Evolutionary conservation across 2,329 filamentous ascomycete genomes (phyloP), one percentile per base, ranked within the genome.

Genomic region (Cryphonectria naterciae): DNA sequence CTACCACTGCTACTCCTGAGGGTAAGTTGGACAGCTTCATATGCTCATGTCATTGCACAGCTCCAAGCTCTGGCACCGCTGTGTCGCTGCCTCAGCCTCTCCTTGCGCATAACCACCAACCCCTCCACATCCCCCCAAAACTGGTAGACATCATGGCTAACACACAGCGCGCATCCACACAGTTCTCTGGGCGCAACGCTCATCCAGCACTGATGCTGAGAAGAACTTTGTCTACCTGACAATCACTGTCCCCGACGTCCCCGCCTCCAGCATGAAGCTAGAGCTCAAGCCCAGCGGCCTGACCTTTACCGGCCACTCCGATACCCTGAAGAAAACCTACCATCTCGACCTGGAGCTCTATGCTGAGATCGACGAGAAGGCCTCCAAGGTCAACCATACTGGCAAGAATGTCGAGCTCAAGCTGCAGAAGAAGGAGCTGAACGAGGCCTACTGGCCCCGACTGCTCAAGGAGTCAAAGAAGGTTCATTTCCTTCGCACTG

Each of bases 131-230:
- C 32, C 32, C 32, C 39, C 64, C 8, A 4, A 41, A 8, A 32
- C 43, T 41, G 17, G 25, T 28, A 52, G 41, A 54, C 22, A 13
- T 39, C 32, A 37, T 60, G 39, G 22, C 22, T 66, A 32, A 70
- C 37, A 43, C 65, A 60, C 56, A 43, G 37, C 46, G 25, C 65
- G 56, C 46, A n/a, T 35, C 10, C 62, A 52, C 49, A 46, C 78
- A 98, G 96, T 99, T 77, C 92, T 94, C 83, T 99, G 96, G 96
- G 95, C 96, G 75, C 96, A 99, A 87, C 95, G 96, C 87, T 98
- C 95, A 63, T 96, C 91, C 79, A 85, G 83, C 77, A 86, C 86
- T 76, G 95, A 98, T 69, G 81, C 92, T 70, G 88, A 91, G 81
- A 97, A 95, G 87, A 99, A 99, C 88, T 93, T 94, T 85, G 85